phyloP scores from a whole-genome alignment of 1,139 yeast species.

The Yamadazyma atlantica region DNA sequence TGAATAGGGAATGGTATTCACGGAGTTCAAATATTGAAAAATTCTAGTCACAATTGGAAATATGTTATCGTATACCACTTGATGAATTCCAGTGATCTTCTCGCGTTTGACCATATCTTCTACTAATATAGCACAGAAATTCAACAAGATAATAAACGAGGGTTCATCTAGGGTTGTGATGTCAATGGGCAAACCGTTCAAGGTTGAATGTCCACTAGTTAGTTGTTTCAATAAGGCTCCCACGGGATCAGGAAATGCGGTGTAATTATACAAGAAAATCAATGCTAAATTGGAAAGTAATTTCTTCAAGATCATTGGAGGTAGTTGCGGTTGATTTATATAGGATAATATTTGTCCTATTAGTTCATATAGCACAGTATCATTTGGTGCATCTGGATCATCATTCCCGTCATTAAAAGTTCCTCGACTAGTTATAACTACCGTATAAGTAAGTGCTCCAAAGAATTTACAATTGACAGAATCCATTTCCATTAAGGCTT shows the following conservation, averaged over 20 bases:
- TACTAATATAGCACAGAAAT: slow-evolving; percentile 50
- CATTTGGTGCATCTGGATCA: too few relatives aligned
- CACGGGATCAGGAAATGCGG: slow-evolving; percentile 16
- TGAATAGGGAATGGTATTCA: slow-evolving; percentile 5
- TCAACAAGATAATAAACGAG: slow-evolving; percentile 15
- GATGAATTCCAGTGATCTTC: slow-evolving; percentile 26
- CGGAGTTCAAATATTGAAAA: slow-evolving; percentile 7
- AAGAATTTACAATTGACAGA: slow-evolving; percentile 60
- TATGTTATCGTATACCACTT: slow-evolving; percentile 24
- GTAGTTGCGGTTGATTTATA: slow-evolving; percentile 5
- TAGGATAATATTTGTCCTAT: slow-evolving; percentile 10
- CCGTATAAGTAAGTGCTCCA: slow-evolving; percentile 71
- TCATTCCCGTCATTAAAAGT: slow-evolving; percentile 9
- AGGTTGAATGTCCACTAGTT: background rate
- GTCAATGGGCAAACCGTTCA: too few relatives aligned
- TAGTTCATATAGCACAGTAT: slow-evolving; percentile 7
- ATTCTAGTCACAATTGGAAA: slow-evolving; percentile 17
- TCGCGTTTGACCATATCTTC: slow-evolving; percentile 53
- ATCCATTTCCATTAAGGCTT: slow-evolving; percentile 36
- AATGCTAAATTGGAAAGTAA: slow-evolving; percentile 54
- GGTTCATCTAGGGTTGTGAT: slow-evolving; percentile 5
- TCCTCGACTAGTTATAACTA: slow-evolving; percentile 46
- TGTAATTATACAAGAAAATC: slow-evolving; percentile 40
- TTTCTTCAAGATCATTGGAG: slow-evolving; percentile 30
- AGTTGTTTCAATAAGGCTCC: slow-evolving; percentile 6